Percentiles rank a stretch among this genome's conserved stretches.
phyloP scores from a whole-genome alignment of 768 basidiomycete genomes.

The Lyophyllum decastes region DNA sequence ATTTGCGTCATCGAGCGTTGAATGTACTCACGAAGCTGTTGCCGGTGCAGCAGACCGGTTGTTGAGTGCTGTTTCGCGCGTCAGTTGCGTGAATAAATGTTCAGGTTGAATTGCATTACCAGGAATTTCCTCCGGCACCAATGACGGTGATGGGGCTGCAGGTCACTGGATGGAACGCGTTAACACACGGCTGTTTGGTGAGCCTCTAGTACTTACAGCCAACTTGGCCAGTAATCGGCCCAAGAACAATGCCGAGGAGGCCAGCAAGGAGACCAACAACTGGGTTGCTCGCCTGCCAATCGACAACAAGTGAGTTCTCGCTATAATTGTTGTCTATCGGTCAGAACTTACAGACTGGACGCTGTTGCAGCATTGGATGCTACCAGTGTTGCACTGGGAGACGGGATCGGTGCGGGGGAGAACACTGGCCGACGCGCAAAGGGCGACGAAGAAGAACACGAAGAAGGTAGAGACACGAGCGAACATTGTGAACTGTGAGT shows the following conservation, averaged over 20 bases:
- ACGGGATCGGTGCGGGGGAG: constrained; percentile 2
- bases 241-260: constrained; percentile 14
- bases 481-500: constrained; percentile 10
- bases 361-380: constrained; percentile 10
- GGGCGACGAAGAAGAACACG: constrained; percentile 13
- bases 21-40: constrained; percentile 18
- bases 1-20: not conserved
- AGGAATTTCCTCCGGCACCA: constrained; percentile 2
- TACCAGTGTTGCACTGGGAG: constrained; percentile 11
- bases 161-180: constrained; percentile 5
- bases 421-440: constrained; percentile 16
- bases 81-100: not conserved
- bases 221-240: constrained; percentile 6
- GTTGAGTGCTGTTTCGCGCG: constrained; percentile 3
- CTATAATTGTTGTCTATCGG: not conserved
- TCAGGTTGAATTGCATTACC: not conserved
- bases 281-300: constrained; percentile 1
- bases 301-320: not conserved
- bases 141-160: constrained; percentile 15
- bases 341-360: not conserved
- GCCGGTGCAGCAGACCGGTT: constrained; percentile 20
- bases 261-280: constrained; percentile 7
- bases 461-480: constrained; percentile 9
- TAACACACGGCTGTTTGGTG: not conserved
- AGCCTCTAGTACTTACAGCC: constrained; percentile 13